Percentiles rank a stretch among this genome's conserved stretches.
phyloP scores from a whole-genome alignment of 352 stramenopile genomes.

The Peronospora farinosa region DNA sequence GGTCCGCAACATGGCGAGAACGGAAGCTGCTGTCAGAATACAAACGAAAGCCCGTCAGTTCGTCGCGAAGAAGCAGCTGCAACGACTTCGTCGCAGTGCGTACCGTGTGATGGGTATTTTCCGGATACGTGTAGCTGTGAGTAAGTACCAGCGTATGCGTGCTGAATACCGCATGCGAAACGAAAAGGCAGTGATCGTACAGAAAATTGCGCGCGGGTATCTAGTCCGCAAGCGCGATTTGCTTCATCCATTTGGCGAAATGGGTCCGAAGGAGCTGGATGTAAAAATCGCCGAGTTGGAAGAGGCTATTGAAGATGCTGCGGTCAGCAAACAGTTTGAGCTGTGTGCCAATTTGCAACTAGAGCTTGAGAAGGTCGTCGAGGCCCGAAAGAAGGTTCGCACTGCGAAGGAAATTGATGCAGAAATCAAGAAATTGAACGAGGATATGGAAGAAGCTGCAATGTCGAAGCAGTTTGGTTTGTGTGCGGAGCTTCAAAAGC shows the following conservation, averaged over 20 bases:
- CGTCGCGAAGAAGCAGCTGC: slow-evolving; percentile 48
- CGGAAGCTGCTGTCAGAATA: slow-evolving; percentile 52
- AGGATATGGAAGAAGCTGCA: slow-evolving; percentile 71
- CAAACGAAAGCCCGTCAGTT: slow-evolving; percentile 72
- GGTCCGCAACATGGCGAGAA: slow-evolving; percentile 63
- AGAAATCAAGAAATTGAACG: slow-evolving; percentile 69
- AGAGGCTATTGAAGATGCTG: slow-evolving; percentile 68
- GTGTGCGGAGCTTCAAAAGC: slow-evolving; percentile 76
- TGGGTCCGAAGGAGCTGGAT: slow-evolving; percentile 78
- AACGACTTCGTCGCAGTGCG: slow-evolving; percentile 46
- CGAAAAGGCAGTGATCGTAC: slow-evolving; percentile 55
- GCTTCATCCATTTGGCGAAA: slow-evolving; percentile 65
- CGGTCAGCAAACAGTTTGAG: slow-evolving; percentile 81
- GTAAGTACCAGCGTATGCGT: slow-evolving; percentile 48
- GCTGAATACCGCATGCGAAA: slow-evolving; percentile 47
- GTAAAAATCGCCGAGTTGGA: slow-evolving; percentile 70
- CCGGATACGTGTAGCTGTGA: slow-evolving; percentile 55
- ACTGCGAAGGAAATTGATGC: slow-evolving; percentile 82
- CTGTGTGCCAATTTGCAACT: slow-evolving; percentile 77
- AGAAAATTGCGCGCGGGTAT: slow-evolving; percentile 67
- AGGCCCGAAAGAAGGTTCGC: slow-evolving; percentile 78
- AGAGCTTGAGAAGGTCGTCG: slow-evolving; percentile 73
- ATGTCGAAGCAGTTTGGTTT: slow-evolving; percentile 74
- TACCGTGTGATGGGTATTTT: slow-evolving; percentile 58
- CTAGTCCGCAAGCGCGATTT: slow-evolving; percentile 70